Evolutionary conservation across 2,329 filamentous ascomycete species (phyloP), one percentile per base, ranked within the genome.

Genomic region (Teratosphaeria nubilosa): DNA sequence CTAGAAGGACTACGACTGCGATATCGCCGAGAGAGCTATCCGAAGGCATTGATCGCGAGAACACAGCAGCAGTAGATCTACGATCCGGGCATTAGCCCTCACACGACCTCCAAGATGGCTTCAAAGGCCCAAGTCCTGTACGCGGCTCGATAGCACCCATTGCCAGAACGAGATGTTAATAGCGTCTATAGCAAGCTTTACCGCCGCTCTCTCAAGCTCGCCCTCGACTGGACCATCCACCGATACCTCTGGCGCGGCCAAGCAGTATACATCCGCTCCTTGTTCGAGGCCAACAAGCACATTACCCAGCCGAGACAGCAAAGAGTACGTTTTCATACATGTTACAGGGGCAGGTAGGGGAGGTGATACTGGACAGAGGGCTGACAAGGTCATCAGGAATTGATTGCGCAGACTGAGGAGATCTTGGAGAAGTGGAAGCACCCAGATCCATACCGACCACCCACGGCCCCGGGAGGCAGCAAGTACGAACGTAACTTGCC

Each of bases 401-500:
- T 99, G 59, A 81, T 97, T 64, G 83, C 85, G 62, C 91, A 96
- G 77, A 92, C 94, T 4, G 91, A 97, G 75, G 87, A 87, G 66
- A 73, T 96, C 59, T 78, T 99, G 62, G 85, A 94, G 69, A 88
- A 86, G 74, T 99, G 92, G 92, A 97, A 97, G 78, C 94, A 99
- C 71, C 94, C 94, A 3, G 94, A 99, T 73, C 91, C 94, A 32
- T 97, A 96, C 73, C 80, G 83, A 66, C 84, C 87, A 64, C 94
- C 94, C 14, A 95, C 90, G 50, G 92, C 94, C 45, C 94, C 94
- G 11, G 94, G 94, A 81, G 94, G 92, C 65, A 96, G 90, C 64
- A 97, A 97, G 81, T 97, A 88, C 75, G 94, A 97, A 77, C 84
- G 94, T 73, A 99, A 99, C 75, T 74, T 97, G 57, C 89, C 90